Evolutionary conservation across 108 stramenopile genomes (phyloP).

Genomic region (Schizochytrium sp.): DNA sequence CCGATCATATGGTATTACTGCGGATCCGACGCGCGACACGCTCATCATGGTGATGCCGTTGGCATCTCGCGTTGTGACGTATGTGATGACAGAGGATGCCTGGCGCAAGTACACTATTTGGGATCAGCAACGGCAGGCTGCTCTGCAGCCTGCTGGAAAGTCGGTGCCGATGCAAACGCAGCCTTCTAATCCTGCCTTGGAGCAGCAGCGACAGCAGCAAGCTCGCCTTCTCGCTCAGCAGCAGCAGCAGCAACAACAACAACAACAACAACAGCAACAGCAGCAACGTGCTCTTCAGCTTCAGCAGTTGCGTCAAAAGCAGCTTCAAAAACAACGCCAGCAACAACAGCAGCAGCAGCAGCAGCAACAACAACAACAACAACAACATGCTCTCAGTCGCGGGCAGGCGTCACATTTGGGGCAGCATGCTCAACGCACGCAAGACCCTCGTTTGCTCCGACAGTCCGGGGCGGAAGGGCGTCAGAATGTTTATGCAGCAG

Average conservation of each 20-base stretch:
- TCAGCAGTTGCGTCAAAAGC: not conserved
- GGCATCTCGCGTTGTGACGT: not conserved
- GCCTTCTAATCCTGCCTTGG: not conserved
- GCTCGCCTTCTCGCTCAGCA: not conserved
- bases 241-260: not conserved
- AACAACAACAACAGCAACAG: not conserved
- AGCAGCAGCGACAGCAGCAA: not conserved
- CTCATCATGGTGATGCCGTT: not conserved
- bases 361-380: no score
- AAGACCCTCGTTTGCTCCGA: no score
- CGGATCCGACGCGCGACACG: not conserved
- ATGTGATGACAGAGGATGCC: constrained; percentile 2
- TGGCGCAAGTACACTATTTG: not conserved
- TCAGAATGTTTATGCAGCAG: no score
- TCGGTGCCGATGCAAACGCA: not conserved
- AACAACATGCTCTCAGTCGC: no score
- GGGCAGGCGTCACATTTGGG: no score
- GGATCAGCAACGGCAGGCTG: not conserved
- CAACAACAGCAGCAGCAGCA: not conserved
- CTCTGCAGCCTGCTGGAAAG: not conserved
- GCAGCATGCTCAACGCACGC: no score
- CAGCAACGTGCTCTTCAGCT: not conserved
- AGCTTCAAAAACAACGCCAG: not conserved
- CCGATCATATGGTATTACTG: not conserved
- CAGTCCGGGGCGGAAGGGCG: no score